Conservation (phyloP, 805 yeast species). For the Limtongia smithiae region DNA sequence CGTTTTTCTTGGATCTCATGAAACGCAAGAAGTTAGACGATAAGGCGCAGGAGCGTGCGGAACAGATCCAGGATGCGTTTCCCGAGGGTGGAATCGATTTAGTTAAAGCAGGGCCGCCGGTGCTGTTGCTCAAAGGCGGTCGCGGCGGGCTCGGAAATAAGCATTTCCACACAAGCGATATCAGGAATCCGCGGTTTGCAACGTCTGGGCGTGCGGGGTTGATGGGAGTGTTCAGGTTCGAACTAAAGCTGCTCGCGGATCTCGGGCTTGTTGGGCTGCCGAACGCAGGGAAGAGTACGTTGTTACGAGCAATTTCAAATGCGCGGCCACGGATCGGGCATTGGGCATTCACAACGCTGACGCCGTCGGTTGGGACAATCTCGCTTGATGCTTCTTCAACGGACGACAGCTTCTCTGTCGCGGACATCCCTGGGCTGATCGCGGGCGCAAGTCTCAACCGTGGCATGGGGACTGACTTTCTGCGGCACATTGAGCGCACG, state of each 20-base stretch:
- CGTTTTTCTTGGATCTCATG: conserved; percentile 63
- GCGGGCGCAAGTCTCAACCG: conserved; percentile 76
- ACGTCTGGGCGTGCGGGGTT: conserved; percentile 73
- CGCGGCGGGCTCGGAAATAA: conserved; percentile 93
- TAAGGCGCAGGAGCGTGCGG: conserved; percentile 52
- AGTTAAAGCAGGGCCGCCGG: conserved; percentile 58
- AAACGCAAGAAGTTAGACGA: conserved; percentile 66
- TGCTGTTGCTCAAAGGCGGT: conserved; percentile 76
- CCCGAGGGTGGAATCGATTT: conserved; percentile 83
- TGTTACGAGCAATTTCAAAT: conserved; percentile 77
- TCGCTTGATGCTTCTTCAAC: conserved; percentile 55
- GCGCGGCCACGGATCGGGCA: conserved; percentile 92
- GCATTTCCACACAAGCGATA: conserved; percentile 80
- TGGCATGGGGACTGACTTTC: conserved; percentile 92
- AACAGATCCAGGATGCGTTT: conserved; percentile 60
- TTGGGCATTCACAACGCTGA: conserved; percentile 94
- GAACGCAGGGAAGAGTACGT: conserved; percentile 93
- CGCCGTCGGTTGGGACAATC: conserved; percentile 89
- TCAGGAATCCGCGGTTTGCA: conserved; percentile 87
- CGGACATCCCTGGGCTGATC: conserved; percentile 95
- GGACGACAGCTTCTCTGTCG: conserved; percentile 70
- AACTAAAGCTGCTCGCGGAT: conserved; percentile 85
- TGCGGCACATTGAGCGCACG: conserved; percentile 89
- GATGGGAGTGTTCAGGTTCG: conserved; percentile 67
- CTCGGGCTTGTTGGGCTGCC: conserved; percentile 93